A percentile compares a stretch with the other conserved stretches of the same genome.
phyloP scores from a whole-genome alignment of 306 rosid genomes.

The Bauhinia variegata region DNA sequence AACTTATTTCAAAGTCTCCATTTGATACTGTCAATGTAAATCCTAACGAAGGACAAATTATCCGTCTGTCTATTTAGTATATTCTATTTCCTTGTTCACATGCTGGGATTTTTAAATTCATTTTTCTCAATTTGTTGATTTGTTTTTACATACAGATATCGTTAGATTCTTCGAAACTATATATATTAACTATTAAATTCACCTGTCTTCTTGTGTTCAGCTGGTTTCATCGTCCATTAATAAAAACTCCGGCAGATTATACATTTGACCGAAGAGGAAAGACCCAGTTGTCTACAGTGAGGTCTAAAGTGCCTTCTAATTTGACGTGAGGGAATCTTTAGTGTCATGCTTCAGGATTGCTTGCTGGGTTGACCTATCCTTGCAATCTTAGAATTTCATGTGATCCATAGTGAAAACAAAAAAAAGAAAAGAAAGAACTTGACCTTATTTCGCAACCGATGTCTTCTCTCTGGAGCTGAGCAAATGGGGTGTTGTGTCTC shows the following conservation, averaged over 20 bases:
- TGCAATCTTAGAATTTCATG: constrained; percentile 43
- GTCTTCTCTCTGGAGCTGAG: constrained; percentile 57
- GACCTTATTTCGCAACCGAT: constrained; percentile 39
- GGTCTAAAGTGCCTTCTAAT: constrained; percentile 47
- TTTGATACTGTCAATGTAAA: constrained; percentile 49
- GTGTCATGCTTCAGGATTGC: constrained; percentile 27
- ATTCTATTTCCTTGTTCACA: constrained; percentile 58
- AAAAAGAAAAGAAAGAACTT: constrained; percentile 41
- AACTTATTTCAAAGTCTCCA: constrained; percentile 31
- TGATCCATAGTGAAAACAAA: constrained; percentile 43
- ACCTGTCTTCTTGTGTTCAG: constrained; percentile 58
- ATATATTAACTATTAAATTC: constrained; percentile 44
- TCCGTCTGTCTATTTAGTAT: constrained; percentile 42
- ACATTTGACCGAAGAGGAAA: constrained; percentile 49
- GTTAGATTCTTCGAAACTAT: constrained; percentile 44
- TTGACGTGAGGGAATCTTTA: constrained; percentile 50
- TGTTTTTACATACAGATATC: constrained; percentile 32
- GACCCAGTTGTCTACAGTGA: constrained; percentile 40
- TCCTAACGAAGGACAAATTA: constrained; percentile 41
- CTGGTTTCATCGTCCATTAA: constrained; percentile 47
- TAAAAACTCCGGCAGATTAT: constrained; percentile 35
- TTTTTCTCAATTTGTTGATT: constrained; percentile 17
- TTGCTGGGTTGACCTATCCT: constrained; percentile 49
- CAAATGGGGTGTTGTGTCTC: constrained; percentile 93
- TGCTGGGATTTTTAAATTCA: constrained; percentile 33